Evolutionary conservation across 768 basidiomycete species (phyloP).

Genomic region (Amanita pallidorosea): DNA sequence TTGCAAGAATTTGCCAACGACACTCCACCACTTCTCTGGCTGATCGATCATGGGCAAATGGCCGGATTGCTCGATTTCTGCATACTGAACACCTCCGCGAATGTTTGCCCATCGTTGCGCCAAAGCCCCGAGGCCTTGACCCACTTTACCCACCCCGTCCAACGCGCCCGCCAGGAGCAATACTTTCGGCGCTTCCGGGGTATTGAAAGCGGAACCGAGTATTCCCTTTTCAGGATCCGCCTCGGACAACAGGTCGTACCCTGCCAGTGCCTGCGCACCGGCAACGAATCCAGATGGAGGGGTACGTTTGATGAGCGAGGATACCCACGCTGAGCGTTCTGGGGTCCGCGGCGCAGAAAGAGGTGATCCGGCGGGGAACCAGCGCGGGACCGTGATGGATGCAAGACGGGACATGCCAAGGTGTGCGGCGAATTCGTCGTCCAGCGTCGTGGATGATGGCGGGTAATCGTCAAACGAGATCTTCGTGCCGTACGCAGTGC

Average conservation of each 20-base stretch:
- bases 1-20: constrained; percentile 17
- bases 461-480: not conserved
- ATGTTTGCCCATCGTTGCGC: constrained; percentile 21
- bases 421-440: constrained; percentile 11
- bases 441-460: constrained; percentile 6
- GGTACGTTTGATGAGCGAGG: constrained; percentile 28
- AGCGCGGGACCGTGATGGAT: constrained; percentile 30
- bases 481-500: constrained; percentile 19
- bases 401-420: constrained; percentile 32
- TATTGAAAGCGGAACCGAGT: constrained; percentile 8
- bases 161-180: constrained; percentile 36
- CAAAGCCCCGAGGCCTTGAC: constrained; percentile 23
- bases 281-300: constrained; percentile 31
- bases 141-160: constrained; percentile 39
- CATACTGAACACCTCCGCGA: constrained; percentile 14
- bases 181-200: constrained; percentile 15
- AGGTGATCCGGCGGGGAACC: constrained; percentile 33
- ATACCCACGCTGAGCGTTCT: constrained; percentile 18
- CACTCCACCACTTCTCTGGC: constrained; percentile 28
- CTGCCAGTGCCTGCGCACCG: constrained; percentile 33
- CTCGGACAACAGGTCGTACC: constrained; percentile 26
- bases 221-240: not conserved
- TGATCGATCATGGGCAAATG: constrained; percentile 46
- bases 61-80: constrained; percentile 26
- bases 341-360: constrained; percentile 2